phyloP scores from a whole-genome alignment of 768 basidiomycete genomes.

The Trametes villosa region DNA sequence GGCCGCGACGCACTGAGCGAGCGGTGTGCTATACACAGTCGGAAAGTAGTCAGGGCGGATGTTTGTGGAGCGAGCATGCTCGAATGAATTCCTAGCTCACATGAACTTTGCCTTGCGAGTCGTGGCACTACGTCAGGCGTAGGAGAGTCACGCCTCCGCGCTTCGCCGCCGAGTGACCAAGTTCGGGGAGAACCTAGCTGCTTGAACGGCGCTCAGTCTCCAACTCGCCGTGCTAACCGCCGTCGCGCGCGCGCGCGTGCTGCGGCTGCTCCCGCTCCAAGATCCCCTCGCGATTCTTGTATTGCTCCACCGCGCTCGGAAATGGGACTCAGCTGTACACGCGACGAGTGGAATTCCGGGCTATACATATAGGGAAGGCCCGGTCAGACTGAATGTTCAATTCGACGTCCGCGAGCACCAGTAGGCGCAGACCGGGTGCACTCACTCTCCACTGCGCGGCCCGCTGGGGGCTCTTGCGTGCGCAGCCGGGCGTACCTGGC shows the following conservation, averaged over 20 bases:
- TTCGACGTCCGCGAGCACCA: background rate
- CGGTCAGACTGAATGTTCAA: background rate
- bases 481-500: background rate
- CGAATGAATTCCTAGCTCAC: no score
- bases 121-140: background rate
- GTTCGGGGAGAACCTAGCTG: background rate
- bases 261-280: background rate
- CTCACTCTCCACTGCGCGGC: conserved; percentile 3
- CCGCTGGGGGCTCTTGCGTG: background rate
- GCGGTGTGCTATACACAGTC: background rate
- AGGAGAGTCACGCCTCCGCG: background rate
- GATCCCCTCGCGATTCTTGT: background rate
- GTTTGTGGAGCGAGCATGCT: no score
- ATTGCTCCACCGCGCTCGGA: background rate
- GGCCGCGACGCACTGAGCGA: background rate
- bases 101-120: background rate
- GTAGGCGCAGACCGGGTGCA: background rate
- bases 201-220: conserved; percentile 1
- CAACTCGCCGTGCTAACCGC: background rate
- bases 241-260: background rate
- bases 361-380: background rate
- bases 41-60: background rate
- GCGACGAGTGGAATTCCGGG: background rate
- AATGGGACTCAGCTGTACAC: background rate
- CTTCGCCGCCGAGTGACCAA: conserved; percentile 1